Percentiles rank a stretch among this genome's conserved stretches.
Conservation (phyloP, 2,329 filamentous ascomycete species). For the Dactylonectria macrodidyma region DNA sequence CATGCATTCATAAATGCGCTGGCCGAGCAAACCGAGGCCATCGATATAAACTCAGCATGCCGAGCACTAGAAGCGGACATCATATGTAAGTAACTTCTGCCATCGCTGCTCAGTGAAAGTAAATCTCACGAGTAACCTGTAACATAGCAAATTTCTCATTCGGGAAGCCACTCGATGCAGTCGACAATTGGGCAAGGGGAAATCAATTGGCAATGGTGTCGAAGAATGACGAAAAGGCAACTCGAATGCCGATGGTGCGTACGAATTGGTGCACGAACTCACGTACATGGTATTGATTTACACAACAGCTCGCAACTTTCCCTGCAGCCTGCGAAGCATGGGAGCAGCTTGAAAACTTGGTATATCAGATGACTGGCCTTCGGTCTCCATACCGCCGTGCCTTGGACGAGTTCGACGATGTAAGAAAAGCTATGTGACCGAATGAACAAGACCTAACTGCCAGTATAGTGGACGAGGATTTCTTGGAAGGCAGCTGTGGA, state of each 20-base stretch:
- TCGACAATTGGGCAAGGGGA: slow-evolving; percentile 42
- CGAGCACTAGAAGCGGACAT: slow-evolving; percentile 39
- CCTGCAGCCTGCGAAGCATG: slow-evolving; percentile 23
- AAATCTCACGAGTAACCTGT: background rate
- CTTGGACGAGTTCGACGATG: slow-evolving; percentile 24
- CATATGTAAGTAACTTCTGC: slow-evolving; percentile 27
- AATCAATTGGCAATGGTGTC: slow-evolving; percentile 43
- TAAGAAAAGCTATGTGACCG: background rate
- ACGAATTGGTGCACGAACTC: background rate
- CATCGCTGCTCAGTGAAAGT: background rate
- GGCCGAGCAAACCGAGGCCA: background rate
- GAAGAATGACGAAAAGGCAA: slow-evolving; percentile 50
- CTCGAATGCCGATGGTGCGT: slow-evolving; percentile 47
- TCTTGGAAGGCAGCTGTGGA: slow-evolving; percentile 17
- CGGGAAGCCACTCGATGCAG: slow-evolving; percentile 40
- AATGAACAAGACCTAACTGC: background rate
- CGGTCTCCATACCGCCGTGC: slow-evolving; percentile 23
- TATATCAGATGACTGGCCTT: slow-evolving; percentile 7
- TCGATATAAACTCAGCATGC: slow-evolving; percentile 22
- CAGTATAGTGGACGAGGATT: slow-evolving; percentile 19
- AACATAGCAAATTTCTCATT: slow-evolving; percentile 47
- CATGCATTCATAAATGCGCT: slow-evolving; percentile 28
- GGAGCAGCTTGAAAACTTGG: slow-evolving; percentile 19
- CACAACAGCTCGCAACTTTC: slow-evolving; percentile 28
- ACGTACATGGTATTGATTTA: background rate